Base-by-base conservation (phyloP, 352 stramenopile genomes). In the Globisporangium spinosum region DNA sequence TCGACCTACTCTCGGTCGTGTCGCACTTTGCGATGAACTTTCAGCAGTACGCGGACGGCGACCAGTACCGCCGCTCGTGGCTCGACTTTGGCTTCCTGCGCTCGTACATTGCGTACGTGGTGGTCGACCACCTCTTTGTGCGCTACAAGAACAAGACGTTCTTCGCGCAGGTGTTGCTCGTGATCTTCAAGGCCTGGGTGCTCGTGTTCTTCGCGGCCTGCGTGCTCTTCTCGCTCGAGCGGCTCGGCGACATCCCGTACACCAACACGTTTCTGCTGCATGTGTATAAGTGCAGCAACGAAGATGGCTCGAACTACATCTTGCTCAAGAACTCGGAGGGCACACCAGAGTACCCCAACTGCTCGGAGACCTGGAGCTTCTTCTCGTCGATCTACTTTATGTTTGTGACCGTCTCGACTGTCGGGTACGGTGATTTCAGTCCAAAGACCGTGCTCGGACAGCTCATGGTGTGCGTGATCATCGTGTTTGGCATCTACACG, bases 381-480 rank as follows among this genome's bases (percentile, higher is more conserved):
- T 96, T 96, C 56, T 89, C 85, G 56, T 90, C 87, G 40, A 90
- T 96, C 55, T 96, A 96, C 70, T 96, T 95, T 57, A 95, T 94
- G 79, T 93, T 96, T 54, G 89, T 96, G 58, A 96, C 89, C 2
- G 87, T 94, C 10, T 95, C 87, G 10, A 96, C 89, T 5, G 89
- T 96, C 34, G 89, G 89, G 0, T 96, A 96, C 58, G 89, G 89
- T 2, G 89, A 96, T 66, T 94, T 96, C 57, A 91, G 79, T 0
- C 89, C 89, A 27, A 91, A 92, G 63, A 96, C 89, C 0, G 85
- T 96, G 27, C 72, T 94, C 15, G 87, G 88, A 0, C 86, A 92
- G 38, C 68, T 90, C 58, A 83, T 81, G 51, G 86, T 96, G 3
- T 91, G 86, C 64, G 71, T 89, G 15, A 90, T 96, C 58, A 96